These are phyloP conservation scores for Cornus controversa DNA, from an alignment of 148 eudicot species.

Conservation along the genomic window DNA sequence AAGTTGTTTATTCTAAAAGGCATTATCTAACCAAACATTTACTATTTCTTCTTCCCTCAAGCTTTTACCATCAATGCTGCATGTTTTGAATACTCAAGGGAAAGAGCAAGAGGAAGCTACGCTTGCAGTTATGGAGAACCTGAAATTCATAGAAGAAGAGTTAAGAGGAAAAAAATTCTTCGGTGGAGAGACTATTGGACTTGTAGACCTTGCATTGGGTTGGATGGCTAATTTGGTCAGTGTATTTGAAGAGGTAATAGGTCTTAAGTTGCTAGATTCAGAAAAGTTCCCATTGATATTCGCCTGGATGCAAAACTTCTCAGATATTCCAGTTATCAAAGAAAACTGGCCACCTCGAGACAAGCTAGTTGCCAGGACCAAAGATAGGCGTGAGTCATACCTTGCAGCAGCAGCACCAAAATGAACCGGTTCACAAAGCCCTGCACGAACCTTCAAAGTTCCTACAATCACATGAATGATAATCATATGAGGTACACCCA, in stretches of 20 bases:
- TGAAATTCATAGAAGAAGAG: conserved; percentile 14
- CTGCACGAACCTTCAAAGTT: background rate
- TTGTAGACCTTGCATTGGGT: conserved; percentile 16
- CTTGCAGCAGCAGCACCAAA: background rate
- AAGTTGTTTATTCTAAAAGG: background rate
- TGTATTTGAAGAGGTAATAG: conserved; percentile 10
- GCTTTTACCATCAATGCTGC: conserved; percentile 13
- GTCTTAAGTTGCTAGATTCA: conserved; percentile 7
- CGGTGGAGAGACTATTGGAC: conserved; percentile 20
- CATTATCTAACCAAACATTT: background rate
- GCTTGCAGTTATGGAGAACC: conserved; percentile 10
- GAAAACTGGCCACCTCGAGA: conserved; percentile 26
- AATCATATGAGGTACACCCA: background rate
- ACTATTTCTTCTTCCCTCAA: background rate
- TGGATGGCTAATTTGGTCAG: conserved; percentile 16
- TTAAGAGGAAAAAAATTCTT: conserved; percentile 15
- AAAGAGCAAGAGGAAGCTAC: conserved; percentile 20
- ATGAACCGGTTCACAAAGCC: background rate
- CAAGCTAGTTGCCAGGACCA: conserved; percentile 11
- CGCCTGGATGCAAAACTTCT: conserved; percentile 12
- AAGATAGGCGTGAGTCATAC: background rate
- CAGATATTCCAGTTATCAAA: conserved; percentile 16
- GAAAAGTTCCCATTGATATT: conserved; percentile 15
- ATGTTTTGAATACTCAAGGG: conserved; percentile 11
- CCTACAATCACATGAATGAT: background rate